Evolutionary conservation across 176 grass and related monocot genomes (phyloP).

Genomic region (Cenchrus americanus): DNA sequence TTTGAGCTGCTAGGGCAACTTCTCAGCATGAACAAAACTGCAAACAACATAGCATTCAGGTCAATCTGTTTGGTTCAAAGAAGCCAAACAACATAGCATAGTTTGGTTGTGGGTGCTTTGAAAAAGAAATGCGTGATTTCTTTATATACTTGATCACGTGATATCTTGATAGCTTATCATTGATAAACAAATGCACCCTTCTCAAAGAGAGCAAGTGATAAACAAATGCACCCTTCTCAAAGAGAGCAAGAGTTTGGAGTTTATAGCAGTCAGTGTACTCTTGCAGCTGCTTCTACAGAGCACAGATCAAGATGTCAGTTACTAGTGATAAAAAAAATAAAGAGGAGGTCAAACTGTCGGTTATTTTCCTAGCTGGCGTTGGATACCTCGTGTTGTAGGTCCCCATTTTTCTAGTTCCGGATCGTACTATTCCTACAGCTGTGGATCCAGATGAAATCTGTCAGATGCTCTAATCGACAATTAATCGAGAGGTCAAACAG

Average conservation of each 20-base stretch:
- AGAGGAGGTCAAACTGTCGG: background rate
- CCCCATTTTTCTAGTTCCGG: background rate
- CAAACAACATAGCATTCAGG: conserved; percentile 36
- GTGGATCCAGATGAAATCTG: background rate
- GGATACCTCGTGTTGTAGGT: conserved; percentile 19
- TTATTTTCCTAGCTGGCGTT: background rate
- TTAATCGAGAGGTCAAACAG: background rate
- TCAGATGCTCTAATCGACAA: background rate
- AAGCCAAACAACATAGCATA: background rate
- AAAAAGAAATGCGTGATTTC: background rate
- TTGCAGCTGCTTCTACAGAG: background rate
- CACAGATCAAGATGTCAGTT: background rate
- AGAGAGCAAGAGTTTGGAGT: background rate
- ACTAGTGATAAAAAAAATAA: background rate
- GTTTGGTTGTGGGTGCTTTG: background rate
- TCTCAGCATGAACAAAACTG: conserved; percentile 39
- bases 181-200: background rate
- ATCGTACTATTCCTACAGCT: background rate
- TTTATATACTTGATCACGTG: background rate
- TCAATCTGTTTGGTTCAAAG: background rate
- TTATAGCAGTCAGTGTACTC: background rate
- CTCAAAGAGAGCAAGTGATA: too few species aligned
- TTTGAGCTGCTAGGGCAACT: conserved; percentile 50
- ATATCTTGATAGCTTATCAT: background rate
- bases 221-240: background rate